These are phyloP conservation scores for Fraxinus americana DNA, from an alignment of 257 asterid genomes.

Conservation along the genomic window DNA sequence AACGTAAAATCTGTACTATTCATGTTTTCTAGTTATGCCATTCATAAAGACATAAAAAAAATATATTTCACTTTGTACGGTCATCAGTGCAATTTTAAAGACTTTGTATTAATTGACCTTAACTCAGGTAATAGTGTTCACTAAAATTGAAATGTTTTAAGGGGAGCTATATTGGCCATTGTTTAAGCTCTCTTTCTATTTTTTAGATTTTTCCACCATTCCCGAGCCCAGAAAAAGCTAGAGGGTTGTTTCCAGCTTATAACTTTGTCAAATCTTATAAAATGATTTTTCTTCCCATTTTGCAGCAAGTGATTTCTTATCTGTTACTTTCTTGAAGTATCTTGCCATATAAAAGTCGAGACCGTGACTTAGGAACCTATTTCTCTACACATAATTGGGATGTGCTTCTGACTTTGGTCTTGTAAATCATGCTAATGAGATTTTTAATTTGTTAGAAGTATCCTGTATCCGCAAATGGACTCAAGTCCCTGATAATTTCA, in stretches of 20 bases:
- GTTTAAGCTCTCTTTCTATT: not conserved
- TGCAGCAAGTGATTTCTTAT: not conserved
- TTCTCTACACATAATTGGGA: not conserved
- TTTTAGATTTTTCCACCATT: too few species aligned
- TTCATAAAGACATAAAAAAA: not conserved
- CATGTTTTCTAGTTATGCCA: too few species aligned
- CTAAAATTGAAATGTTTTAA: too few species aligned
- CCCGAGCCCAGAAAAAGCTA: too few species aligned
- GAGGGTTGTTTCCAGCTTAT: too few species aligned
- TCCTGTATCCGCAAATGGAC: not conserved
- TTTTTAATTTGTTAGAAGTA: not conserved
- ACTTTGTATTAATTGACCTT: not conserved
- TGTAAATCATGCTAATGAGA: not conserved
- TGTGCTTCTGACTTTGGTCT: not conserved
- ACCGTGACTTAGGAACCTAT: not conserved
- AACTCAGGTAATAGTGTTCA: not conserved
- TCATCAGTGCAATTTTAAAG: too few species aligned
- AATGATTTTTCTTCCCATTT: not conserved
- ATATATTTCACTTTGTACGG: not conserved
- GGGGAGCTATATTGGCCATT: not conserved
- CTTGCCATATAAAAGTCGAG: not conserved
- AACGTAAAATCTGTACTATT: conserved; percentile 33
- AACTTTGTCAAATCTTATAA: too few species aligned
- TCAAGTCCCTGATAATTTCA: not conserved
- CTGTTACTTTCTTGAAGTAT: not conserved